Evolutionary conservation across 139 green algal species (phyloP).

Genomic region (Desmodesmus armatus): DNA sequence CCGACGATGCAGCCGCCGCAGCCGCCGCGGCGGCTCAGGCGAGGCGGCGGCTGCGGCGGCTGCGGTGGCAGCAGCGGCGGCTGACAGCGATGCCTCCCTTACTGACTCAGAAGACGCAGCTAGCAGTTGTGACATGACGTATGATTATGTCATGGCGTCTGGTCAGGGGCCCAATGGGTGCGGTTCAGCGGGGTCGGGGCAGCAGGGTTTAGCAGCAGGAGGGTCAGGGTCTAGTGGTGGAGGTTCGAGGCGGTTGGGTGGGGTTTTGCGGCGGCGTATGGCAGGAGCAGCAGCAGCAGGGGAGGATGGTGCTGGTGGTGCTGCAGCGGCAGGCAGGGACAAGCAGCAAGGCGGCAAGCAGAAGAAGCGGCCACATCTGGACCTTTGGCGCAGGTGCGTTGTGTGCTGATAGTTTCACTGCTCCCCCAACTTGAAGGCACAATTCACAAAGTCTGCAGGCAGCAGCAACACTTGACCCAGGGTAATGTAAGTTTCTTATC

Average conservation of each 20-base stretch:
- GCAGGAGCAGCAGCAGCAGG: constrained; percentile 19
- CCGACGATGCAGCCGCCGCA: constrained; percentile 1
- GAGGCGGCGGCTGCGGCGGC: not conserved
- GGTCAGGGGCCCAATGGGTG: too few species aligned
- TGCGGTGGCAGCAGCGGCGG: not conserved
- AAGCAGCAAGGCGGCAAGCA: not conserved
- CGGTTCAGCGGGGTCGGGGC: too few species aligned
- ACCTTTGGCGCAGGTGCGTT: too few species aligned
- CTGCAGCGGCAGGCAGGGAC: not conserved
- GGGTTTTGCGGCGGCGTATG: not conserved
- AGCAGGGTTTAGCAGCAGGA: too few species aligned
- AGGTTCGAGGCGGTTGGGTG: not conserved
- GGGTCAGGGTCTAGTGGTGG: not conserved
- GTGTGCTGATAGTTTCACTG: too few species aligned
- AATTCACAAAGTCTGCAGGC: too few species aligned
- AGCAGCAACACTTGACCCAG: too few species aligned
- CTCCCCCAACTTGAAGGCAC: too few species aligned
- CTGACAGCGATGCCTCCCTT: not conserved
- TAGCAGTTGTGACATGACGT: not conserved
- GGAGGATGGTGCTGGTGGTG: not conserved
- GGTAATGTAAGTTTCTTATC: too few species aligned
- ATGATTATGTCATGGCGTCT: too few species aligned
- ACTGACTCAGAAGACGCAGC: not conserved
- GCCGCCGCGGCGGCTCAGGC: not conserved
- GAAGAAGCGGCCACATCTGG: too few species aligned